Evolutionary conservation across 352 stramenopile genomes (phyloP), one percentile per base, ranked within the genome.

Genomic region (Pythium sp.): DNA sequence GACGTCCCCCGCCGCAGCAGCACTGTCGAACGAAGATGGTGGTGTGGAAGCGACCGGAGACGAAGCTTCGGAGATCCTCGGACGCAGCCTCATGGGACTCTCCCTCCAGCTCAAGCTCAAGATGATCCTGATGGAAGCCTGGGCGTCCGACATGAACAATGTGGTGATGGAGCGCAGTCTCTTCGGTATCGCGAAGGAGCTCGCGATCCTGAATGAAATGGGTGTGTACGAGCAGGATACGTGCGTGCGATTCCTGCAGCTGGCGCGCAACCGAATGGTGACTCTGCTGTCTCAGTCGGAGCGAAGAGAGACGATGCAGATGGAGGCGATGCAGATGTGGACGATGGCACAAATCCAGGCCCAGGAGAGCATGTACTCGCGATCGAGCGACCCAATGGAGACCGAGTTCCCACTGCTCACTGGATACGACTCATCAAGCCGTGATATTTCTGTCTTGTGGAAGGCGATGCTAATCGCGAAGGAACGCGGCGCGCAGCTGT

Each of bases 121-220:
- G 82, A 89, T 85, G 74, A 88, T 93, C 51, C 67, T 95, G 47
- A 81, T 92, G 36, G 87, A 95, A 61, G 85, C 87, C 26, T 93
- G 84, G 80, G 81, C 86, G 26, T 93, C 82, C 3, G 84, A 95
- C 74, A 91, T 92, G 83, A 95, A 95, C 76, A 91, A 75, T 66
- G 82, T 95, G 60, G 87, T 95, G 30, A 93, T 95, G 72, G 87
- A 95, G 67, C 84, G 86, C 57, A 93, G 92, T 62, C 76, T 95
- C 11, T 92, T 93, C 59, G 70, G 78, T 22, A 90, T 93, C 62
- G 87, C 87, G 57, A 93, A 93, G 67, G 87, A 95, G 66, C 76
- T 95, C 32, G 87, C 87, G 32, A 80, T 91, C 26, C 68, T 95
- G n/a, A 86, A 86, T 59, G 75, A 85, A 32, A 81, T 91, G 72